These are phyloP conservation scores for Coniochaeta hoffmannii DNA, from an alignment of 2,329 filamentous ascomycete species.

Conservation along the genomic window DNA sequence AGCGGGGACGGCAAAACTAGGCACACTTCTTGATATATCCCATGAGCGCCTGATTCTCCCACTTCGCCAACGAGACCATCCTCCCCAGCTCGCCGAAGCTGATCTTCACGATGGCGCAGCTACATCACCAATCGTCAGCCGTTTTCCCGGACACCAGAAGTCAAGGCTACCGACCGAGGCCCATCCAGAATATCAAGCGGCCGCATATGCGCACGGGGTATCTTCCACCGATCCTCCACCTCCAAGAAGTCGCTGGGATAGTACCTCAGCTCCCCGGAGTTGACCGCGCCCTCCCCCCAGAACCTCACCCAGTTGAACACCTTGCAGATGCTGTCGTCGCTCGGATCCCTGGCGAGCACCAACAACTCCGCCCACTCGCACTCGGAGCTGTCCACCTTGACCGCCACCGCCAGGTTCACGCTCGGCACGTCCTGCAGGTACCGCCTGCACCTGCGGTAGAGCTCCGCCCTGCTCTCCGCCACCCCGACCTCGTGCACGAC, in stretches of 20 bases:
- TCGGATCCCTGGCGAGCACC: background rate
- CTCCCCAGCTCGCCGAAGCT: background rate
- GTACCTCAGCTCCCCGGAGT: background rate
- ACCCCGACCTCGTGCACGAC: constrained; percentile 1
- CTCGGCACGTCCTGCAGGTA: background rate
- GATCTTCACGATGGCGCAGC: background rate
- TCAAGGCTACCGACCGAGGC: background rate
- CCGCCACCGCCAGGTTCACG: background rate
- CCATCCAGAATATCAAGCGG: background rate
- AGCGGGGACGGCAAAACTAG: background rate
- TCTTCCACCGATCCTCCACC: constrained; percentile 1
- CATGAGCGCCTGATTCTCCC: constrained; percentile 1
- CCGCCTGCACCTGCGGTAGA: background rate
- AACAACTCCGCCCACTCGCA: constrained; percentile 1
- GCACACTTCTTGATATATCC: background rate
- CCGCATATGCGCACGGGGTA: background rate
- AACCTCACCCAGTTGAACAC: background rate
- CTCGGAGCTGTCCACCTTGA: constrained; percentile 1
- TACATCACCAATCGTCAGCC: background rate
- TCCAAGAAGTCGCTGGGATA: constrained; percentile 2
- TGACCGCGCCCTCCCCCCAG: background rate
- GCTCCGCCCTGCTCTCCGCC: background rate
- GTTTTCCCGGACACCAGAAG: no score
- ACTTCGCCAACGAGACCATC: background rate
- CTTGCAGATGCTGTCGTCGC: background rate